phyloP scores from a whole-genome alignment of 805 yeast species.

The Lipomyces japonicus region DNA sequence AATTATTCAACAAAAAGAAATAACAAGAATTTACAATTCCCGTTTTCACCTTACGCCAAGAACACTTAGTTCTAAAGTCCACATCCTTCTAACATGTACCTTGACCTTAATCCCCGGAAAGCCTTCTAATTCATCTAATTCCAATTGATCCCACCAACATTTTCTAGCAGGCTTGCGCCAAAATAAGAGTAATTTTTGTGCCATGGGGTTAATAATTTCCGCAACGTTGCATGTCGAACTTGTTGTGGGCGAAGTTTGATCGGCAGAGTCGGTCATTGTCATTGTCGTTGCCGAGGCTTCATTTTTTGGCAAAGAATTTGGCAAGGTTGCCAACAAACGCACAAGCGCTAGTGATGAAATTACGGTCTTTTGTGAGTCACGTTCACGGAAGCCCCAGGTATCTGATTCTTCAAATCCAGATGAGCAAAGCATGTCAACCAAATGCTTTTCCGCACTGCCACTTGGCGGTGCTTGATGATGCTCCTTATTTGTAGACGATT shows the following conservation, averaged over 20 bases:
- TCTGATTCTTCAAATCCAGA: constrained; percentile 71
- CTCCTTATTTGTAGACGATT: constrained; percentile 17
- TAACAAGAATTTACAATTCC: background rate
- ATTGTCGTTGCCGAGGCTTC: background rate
- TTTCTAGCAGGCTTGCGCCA: constrained; percentile 99
- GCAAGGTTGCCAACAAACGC: constrained; percentile 36
- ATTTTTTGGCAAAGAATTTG: background rate
- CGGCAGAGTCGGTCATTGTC: background rate
- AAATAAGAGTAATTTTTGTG: constrained; percentile 70
- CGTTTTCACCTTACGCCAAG: constrained; percentile 63
- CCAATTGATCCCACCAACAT: constrained; percentile 85
- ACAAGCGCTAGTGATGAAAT: constrained; percentile 76
- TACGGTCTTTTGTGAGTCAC: constrained; percentile 85
- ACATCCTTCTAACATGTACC: constrained; percentile 86
- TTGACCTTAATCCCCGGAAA: constrained; percentile 46
- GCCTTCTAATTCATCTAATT: constrained; percentile 37
- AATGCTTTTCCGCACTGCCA: constrained; percentile 91
- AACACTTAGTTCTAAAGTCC: constrained; percentile 93
- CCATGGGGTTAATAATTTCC: constrained; percentile 31
- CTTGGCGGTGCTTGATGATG: constrained; percentile 24
- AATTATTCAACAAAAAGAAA: background rate
- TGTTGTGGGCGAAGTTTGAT: background rate
- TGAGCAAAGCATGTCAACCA: constrained; percentile 89
- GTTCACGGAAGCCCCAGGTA: constrained; percentile 83
- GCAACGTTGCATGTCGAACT: background rate